Evolutionary conservation across 371 early-diverging fungal genomes (phyloP), one percentile per base, ranked within the genome.

Genomic region (Lichtheimia corymbifera): DNA sequence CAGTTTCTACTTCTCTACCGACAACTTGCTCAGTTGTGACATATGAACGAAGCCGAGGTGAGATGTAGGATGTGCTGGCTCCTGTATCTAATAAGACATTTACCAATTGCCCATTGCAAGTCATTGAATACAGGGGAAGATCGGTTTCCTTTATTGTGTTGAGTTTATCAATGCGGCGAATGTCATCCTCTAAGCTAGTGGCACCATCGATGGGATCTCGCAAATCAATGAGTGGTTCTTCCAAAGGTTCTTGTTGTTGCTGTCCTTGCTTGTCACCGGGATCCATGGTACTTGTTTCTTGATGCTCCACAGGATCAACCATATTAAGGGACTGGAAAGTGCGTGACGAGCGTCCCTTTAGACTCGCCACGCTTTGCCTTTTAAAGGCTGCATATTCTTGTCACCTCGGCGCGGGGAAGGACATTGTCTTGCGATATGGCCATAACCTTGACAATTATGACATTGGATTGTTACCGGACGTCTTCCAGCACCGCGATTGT

Each of bases 1-100:
- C 62, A 1, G 52, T 55, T 49, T 62, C 50, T 2, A 62, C 55
- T 17, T 28, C 30, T 2, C 53, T n/a, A 12, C 30, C 35, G 7
- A 45, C 3, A 51, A 59, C 40, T 59, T 7, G 4, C 13, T 35
- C 22, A 59, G 24, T 44, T 0, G 17, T 50, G 4, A 17, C 17
- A 35, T 44, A 15, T 42, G 43, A 42, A 42, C 15, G 43, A 0
- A 61, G 20, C 22, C 35, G 44, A 14, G 53, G 44, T 18, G 53
- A 5, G 2, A 61, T 44, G 41, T 55, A 62, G 35, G 43, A 35
- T 0, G 13, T 17, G 14, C 55, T 49, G 0, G 62, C 62, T 3
- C 62, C 56, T 2, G 55, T 50, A 5, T 53, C 61, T 15, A 61
- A n/a, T 9, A 61, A 27, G 15, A 53, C 61, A 47, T 53, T 22